Evolutionary conservation across 129 eudicot genomes (phyloP).

Genomic region (Flaveria bidentis): DNA sequence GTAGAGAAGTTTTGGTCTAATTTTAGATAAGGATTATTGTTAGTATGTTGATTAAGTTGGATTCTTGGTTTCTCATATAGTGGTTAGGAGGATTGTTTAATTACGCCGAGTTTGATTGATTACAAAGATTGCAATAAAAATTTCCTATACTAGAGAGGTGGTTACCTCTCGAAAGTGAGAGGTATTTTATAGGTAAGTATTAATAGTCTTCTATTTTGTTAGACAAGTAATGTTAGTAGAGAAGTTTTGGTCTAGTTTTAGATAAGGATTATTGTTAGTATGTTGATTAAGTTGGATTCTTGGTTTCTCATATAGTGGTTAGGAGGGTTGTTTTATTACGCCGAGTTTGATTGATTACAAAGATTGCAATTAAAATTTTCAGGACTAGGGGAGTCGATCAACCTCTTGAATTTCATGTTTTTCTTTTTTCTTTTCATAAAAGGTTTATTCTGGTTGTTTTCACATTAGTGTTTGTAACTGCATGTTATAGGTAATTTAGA

Average conservation of each 20-base stretch:
- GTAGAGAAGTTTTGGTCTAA: neutral
- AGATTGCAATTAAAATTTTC: neutral
- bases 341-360: neutral
- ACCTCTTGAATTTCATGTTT: neutral
- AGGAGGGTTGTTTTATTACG: neutral
- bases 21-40: neutral
- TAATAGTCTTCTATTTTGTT: neutral
- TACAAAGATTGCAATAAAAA: neutral
- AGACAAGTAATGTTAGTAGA: neutral
- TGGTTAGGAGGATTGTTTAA: neutral
- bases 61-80: neutral
- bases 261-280: neutral
- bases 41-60: neutral
- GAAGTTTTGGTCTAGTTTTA: neutral
- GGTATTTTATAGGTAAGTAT: neutral
- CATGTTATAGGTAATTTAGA: too few relatives aligned
- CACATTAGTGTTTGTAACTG: too few relatives aligned
- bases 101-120: neutral
- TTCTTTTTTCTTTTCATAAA: too few relatives aligned
- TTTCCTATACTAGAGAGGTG: neutral
- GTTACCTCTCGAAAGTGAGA: neutral
- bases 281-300: neutral
- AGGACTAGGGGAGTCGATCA: neutral
- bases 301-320: neutral
- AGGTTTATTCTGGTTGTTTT: neutral